A percentile compares a stretch with the other conserved stretches of the same genome.
Conservation (phyloP, 495 filamentous ascomycete genomes). For the Aspergillus ostianus region DNA sequence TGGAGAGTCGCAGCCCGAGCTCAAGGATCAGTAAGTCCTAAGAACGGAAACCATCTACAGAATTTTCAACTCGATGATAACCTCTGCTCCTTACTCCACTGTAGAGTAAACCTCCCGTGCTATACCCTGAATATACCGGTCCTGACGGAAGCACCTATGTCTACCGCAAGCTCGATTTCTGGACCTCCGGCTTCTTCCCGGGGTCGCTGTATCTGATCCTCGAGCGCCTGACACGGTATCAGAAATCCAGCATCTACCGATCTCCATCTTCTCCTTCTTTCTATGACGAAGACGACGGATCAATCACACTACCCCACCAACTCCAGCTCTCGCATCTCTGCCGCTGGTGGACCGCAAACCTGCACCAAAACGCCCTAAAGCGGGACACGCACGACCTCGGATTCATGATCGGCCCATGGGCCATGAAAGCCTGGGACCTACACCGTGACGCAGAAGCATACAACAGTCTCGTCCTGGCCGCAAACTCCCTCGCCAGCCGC, state of each 20-base stretch:
- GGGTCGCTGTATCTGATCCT: constrained; percentile 35
- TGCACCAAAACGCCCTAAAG: constrained; percentile 33
- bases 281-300: too few relatives aligned
- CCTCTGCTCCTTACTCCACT: not conserved
- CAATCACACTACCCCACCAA: constrained; percentile 5
- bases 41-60: not conserved
- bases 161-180: constrained; percentile 31
- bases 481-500: constrained; percentile 34
- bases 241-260: not conserved
- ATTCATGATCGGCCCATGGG: constrained; percentile 44
- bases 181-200: constrained; percentile 43
- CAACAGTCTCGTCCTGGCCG: constrained; percentile 32
- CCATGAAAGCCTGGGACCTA: constrained; percentile 37
- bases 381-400: constrained; percentile 45
- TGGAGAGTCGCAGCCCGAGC: constrained; percentile 31
- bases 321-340: constrained; percentile 34
- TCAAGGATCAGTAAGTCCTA: constrained; percentile 14
- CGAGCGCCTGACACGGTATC: constrained; percentile 20
- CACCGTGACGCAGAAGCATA: constrained; percentile 30
- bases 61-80: not conserved
- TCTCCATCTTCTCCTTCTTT: not conserved
- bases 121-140: constrained; percentile 32
- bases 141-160: constrained; percentile 25
- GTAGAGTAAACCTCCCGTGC: constrained; percentile 18
- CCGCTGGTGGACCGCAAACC: constrained; percentile 32